Evolutionary conservation across 768 basidiomycete genomes (phyloP).

Genomic region (Tylopilus cervinicoccineus): DNA sequence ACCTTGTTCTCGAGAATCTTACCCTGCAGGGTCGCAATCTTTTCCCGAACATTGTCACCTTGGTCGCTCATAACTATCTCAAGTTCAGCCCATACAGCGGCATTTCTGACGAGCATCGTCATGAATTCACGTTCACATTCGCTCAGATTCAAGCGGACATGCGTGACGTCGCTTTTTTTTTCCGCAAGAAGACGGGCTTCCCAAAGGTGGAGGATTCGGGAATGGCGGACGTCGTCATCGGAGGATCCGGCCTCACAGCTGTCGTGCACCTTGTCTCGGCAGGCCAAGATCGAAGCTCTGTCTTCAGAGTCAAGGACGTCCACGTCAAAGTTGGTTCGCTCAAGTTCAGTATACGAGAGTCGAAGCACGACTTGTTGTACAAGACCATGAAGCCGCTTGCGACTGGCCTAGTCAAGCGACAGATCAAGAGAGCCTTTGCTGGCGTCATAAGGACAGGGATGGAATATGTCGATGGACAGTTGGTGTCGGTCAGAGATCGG

Average conservation of each 20-base stretch:
- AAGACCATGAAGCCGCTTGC: conserved; percentile 79
- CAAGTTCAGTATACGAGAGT: conserved; percentile 87
- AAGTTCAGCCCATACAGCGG: conserved; percentile 76
- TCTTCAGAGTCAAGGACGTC: conserved; percentile 70
- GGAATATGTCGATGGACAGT: conserved; percentile 86
- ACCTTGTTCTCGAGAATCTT: conserved; percentile 92
- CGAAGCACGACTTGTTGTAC: conserved; percentile 87
- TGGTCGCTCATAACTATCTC: conserved; percentile 79
- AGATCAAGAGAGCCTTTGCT: conserved; percentile 55
- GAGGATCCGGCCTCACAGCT: conserved; percentile 75
- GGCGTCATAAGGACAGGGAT: conserved; percentile 75
- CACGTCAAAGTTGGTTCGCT: conserved; percentile 81
- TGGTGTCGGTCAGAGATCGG: conserved; percentile 80
- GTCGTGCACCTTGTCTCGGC: conserved; percentile 59
- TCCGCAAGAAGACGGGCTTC: conserved; percentile 80
- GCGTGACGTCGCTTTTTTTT: conserved; percentile 90
- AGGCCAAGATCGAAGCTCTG: conserved; percentile 59
- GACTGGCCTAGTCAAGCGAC: conserved; percentile 75
- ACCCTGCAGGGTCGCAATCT: conserved; percentile 85
- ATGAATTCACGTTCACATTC: conserved; percentile 72
- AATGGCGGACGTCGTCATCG: conserved; percentile 79
- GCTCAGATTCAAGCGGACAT: conserved; percentile 91
- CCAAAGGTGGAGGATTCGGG: conserved; percentile 80
- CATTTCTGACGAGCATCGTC: conserved; percentile 55
- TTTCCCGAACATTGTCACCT: conserved; percentile 71